Base-by-base conservation (phyloP, 768 basidiomycete genomes). In the Collybia mongolica region DNA sequence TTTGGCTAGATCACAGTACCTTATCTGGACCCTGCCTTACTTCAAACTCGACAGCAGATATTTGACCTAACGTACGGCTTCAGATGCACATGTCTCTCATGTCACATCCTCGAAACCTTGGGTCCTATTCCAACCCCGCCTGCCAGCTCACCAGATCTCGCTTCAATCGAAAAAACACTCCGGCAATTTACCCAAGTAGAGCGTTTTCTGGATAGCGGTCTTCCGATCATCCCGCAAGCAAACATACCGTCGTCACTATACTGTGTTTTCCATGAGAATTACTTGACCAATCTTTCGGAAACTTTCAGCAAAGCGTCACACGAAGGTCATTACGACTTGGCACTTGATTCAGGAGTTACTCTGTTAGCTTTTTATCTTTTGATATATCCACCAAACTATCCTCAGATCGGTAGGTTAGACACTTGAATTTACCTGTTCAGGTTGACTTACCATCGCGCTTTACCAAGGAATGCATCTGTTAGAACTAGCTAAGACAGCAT, bases 21-120 rank as follows among this genome's bases (percentile, higher is more conserved):
- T 2, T 93, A 93, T 58, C 64, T 90, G 35, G 90, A 93, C 59
- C 89, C 89, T 11, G 90, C 88, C 6, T 72, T 90, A 5, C 60
- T 80, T 19, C 76, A 85, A 57, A 73, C 79, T 8, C 81, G 87
- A 3, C 73, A 79, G 42, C 72, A 81, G 32, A 80, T 83, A 26
- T 75, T 88, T 40, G 69, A 74, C 39, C 60, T 75, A 23, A 84
- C 79, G 12, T 90, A 91, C 52, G 86, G 83, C 5, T 91, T 91
- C 65, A 66, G 62, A 19, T 91, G 88, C 65, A 61, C 61, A 0
- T 91, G 89, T 59, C 37, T 61, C 8, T 81, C 86, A 2, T 90
- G 88, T 65, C 54, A 51, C 20, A 73, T 73, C 50, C 57, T 85
- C 51, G 59, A 64, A 51, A 53, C 52, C 17, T 50, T 79, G 6